A percentile compares a stretch with the other conserved stretches of the same genome.
Evolutionary conservation across 371 early-diverging fungal species (phyloP).

Genomic region (Mucor ambiguus): DNA sequence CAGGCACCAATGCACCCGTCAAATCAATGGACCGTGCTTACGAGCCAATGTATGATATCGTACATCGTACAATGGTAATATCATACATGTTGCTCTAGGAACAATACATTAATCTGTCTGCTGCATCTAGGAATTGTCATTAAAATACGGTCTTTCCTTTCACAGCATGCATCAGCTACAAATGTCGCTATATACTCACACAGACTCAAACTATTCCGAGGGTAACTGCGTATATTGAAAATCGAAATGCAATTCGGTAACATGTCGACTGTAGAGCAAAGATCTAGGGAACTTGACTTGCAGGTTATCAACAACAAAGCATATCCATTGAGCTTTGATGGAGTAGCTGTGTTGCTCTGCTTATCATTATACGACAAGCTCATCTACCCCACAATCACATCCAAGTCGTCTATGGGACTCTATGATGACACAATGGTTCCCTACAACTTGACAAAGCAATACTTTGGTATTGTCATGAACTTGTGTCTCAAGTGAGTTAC

Average conservation of each 20-base stretch:
- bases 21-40: neutral
- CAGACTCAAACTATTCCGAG: neutral
- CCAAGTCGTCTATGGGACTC: neutral
- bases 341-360: constrained; percentile 14
- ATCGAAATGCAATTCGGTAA: neutral
- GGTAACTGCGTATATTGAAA: neutral
- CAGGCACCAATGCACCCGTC: neutral
- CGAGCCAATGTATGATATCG: constrained; percentile 6
- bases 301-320: constrained; percentile 25
- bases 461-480: constrained; percentile 16
- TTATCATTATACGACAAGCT: constrained; percentile 15
- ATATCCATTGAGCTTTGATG: constrained; percentile 18
- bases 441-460: constrained; percentile 11
- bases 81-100: neutral
- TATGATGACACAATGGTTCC: neutral
- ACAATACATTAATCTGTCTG: neutral
- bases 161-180: constrained; percentile 11
- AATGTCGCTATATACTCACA: neutral
- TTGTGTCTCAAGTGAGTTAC: constrained; percentile 10
- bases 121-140: constrained; percentile 10
- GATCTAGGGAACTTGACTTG: constrained; percentile 11
- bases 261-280: constrained; percentile 7
- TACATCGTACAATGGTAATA: constrained; percentile 16
- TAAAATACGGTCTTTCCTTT: constrained; percentile 3
- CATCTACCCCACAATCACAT: neutral